phyloP scores from a whole-genome alignment of 2,329 filamentous ascomycete genomes.

The Penicillium capsulatum region DNA sequence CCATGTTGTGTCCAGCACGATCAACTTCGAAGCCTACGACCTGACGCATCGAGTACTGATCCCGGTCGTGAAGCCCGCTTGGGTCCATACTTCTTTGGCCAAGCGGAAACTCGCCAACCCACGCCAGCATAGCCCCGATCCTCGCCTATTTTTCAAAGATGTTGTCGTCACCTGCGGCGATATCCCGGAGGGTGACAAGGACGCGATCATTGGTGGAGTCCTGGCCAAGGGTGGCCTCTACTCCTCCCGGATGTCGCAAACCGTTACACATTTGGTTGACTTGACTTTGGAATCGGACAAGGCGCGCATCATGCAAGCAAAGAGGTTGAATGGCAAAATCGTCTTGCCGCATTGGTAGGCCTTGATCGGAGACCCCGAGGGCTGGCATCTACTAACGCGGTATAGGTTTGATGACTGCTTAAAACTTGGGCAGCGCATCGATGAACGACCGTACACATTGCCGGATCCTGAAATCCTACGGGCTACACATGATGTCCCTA shows the following conservation, averaged over 20 bases:
- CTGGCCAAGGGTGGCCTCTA: slow-evolving; percentile 85
- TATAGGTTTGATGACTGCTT: slow-evolving; percentile 92
- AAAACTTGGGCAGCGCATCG: slow-evolving; percentile 84
- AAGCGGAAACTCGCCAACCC: slow-evolving; percentile 70
- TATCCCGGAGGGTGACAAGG: slow-evolving; percentile 79
- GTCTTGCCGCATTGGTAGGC: slow-evolving; percentile 85
- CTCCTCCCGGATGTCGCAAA: slow-evolving; percentile 63
- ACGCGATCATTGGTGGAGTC: slow-evolving; percentile 85
- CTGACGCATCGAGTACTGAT: slow-evolving; percentile 71
- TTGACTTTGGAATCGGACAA: slow-evolving; percentile 71
- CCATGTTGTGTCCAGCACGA: slow-evolving; percentile 69
- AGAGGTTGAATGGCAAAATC: slow-evolving; percentile 69
- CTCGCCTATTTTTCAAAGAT: slow-evolving; percentile 81
- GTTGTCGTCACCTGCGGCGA: slow-evolving; percentile 79
- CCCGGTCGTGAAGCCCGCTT: slow-evolving; percentile 75
- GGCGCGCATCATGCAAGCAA: slow-evolving; percentile 54
- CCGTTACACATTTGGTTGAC: slow-evolving; percentile 86
- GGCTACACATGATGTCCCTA: slow-evolving; percentile 52
- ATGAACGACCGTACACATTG: slow-evolving; percentile 78
- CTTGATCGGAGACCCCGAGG: neutral
- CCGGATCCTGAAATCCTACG: slow-evolving; percentile 82
- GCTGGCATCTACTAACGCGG: slow-evolving; percentile 16
- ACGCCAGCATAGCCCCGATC: slow-evolving; percentile 84
- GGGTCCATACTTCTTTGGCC: slow-evolving; percentile 68
- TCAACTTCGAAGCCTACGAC: slow-evolving; percentile 86